Conservation (phyloP, 148 eudicot genomes). For the Heliamphora exappendiculata region DNA sequence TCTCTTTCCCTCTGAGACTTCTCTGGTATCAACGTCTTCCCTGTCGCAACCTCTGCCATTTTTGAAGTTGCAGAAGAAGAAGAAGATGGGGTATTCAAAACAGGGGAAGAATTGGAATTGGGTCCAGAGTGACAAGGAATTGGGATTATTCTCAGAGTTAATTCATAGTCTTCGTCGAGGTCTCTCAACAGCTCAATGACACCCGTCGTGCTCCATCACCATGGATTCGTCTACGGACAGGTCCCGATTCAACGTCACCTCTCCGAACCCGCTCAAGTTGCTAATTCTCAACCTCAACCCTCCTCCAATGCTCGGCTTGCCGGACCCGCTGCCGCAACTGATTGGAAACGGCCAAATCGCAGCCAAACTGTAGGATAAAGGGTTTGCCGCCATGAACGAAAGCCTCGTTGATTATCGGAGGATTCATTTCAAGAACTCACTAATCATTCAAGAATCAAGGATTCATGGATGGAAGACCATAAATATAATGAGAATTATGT, state of each 20-base stretch:
- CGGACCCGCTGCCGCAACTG: conserved; percentile 15
- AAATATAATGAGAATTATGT: too few relatives aligned
- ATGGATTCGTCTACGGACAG: conserved; percentile 65
- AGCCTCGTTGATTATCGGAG: conserved; percentile 67
- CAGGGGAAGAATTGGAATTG: conserved; percentile 1
- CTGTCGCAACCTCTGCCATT: conserved; percentile 13
- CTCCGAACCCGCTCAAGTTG: conserved; percentile 30
- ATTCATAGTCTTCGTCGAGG: too few relatives aligned
- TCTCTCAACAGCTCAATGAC: too few relatives aligned
- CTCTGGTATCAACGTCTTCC: conserved; percentile 32
- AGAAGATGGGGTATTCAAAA: conserved; percentile 14
- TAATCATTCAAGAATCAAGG: too few relatives aligned
- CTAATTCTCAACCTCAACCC: conserved; percentile 56
- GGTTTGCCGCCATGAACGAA: conserved; percentile 71
- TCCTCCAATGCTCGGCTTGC: too few relatives aligned
- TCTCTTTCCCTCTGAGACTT: conserved; percentile 41
- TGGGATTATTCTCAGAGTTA: too few relatives aligned
- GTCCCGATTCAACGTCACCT: conserved; percentile 21
- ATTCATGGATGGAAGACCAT: too few relatives aligned
- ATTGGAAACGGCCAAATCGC: conserved; percentile 66
- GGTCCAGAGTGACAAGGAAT: too few relatives aligned
- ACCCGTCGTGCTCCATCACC: conserved; percentile 68
- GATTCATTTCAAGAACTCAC: conserved; percentile 59
- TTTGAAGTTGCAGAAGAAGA: background rate
- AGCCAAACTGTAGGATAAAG: conserved; percentile 53